Percentiles rank a stretch among this genome's conserved stretches.
Conservation (phyloP, 805 yeast genomes). For the Metschnikowia sp. region DNA sequence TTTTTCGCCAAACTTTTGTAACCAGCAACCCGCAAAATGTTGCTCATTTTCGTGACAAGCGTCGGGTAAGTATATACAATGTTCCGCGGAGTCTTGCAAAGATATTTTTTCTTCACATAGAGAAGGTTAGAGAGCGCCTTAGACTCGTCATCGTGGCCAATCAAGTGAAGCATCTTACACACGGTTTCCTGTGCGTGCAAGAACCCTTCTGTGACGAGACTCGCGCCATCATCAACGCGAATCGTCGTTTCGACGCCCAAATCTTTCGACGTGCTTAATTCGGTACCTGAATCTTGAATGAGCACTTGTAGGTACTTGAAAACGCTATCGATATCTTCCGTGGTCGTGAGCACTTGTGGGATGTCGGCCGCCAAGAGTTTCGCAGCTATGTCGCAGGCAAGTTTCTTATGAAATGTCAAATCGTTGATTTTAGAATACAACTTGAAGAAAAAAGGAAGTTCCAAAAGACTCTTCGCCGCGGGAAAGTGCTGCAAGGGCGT, state of each 20-base stretch:
- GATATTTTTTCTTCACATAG: conserved; percentile 40
- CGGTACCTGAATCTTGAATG: conserved; percentile 36
- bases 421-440: conserved; percentile 53
- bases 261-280: conserved; percentile 33
- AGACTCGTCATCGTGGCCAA: conserved; percentile 46
- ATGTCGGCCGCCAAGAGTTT: conserved; percentile 44
- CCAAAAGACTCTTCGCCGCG: conserved; percentile 39
- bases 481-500: conserved; percentile 47
- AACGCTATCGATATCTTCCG: conserved; percentile 55
- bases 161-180: conserved; percentile 65
- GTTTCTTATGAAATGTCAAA: conserved; percentile 47
- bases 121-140: conserved; percentile 31
- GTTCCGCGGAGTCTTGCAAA: conserved; percentile 53
- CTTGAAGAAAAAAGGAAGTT: conserved; percentile 47
- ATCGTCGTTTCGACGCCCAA: conserved; percentile 39
- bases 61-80: conserved; percentile 74
- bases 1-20: conserved; percentile 22
- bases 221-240: conserved; percentile 27
- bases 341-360: conserved; percentile 25
- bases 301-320: conserved; percentile 57
- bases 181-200: conserved; percentile 54
- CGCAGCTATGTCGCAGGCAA: conserved; percentile 61
- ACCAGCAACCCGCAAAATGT: conserved; percentile 50
- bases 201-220: conserved; percentile 33
- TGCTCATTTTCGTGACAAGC: conserved; percentile 58